Percentiles rank a stretch among this genome's conserved stretches.
These are phyloP conservation scores for Lodderomyces margitis DNA, from an alignment of 1,139 yeast species.

Conservation along the genomic window DNA sequence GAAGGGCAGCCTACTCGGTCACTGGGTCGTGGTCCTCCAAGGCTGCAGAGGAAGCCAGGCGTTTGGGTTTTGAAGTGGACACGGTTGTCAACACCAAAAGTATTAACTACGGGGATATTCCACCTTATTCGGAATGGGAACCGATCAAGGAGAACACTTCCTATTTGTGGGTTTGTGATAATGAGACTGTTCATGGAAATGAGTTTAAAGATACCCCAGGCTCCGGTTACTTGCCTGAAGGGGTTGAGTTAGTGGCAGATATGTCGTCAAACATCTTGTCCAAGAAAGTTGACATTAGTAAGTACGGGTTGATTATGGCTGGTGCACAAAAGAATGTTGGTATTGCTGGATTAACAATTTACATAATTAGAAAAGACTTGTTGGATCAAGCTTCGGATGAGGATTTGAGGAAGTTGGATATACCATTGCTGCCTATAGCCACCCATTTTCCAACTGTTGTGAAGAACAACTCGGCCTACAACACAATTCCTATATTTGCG, in stretches of 20 bases:
- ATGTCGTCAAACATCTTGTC: constrained; percentile 92
- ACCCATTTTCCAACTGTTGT: constrained; percentile 85
- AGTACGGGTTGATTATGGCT: constrained; percentile 83
- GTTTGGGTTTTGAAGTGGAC: constrained; percentile 79
- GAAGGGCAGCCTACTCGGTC: constrained; percentile 82
- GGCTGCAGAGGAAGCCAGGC: constrained; percentile 77
- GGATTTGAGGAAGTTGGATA: constrained; percentile 52
- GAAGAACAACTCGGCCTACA: constrained; percentile 86
- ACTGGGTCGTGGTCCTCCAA: constrained; percentile 95
- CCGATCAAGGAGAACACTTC: constrained; percentile 59
- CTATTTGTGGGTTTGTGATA: constrained; percentile 87
- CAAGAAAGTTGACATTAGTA: constrained; percentile 72
- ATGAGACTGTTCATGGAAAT: constrained; percentile 93
- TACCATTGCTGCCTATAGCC: constrained; percentile 86
- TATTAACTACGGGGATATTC: constrained; percentile 66
- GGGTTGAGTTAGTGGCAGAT: constrained; percentile 84
- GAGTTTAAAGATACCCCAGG: constrained; percentile 65
- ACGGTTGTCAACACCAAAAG: constrained; percentile 65
- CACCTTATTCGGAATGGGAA: constrained; percentile 64
- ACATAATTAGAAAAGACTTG: constrained; percentile 79
- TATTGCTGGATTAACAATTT: constrained; percentile 89
- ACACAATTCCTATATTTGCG: constrained; percentile 92
- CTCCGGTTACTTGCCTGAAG: constrained; percentile 55
- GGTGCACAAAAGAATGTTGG: constrained; percentile 99
- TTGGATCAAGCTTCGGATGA: constrained; percentile 67